Conservation (phyloP, 441 rosid species). For the Brassica balearica region DNA sequence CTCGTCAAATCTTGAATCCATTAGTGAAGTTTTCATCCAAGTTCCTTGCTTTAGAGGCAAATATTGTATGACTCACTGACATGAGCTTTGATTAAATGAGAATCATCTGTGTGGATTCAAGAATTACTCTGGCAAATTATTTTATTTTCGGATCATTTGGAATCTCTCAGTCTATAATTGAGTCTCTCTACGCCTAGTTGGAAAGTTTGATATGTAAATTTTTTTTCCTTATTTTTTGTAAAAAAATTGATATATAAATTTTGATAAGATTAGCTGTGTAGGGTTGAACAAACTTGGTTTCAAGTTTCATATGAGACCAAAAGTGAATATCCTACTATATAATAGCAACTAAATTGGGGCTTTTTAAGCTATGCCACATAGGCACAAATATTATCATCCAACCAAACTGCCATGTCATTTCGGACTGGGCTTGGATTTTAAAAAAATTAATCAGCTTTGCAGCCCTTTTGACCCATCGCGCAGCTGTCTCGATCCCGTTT, state of each 20-base stretch:
- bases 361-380: no score
- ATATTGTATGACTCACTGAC: not conserved
- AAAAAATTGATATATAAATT: not conserved
- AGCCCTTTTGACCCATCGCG: no score
- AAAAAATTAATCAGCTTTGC: no score
- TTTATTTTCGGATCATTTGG: not conserved
- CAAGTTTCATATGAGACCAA: not conserved
- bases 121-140: not conserved
- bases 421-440: no score
- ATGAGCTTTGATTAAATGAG: not conserved
- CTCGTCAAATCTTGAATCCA: not conserved
- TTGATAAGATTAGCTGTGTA: not conserved
- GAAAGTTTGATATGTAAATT: not conserved
- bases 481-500: no score
- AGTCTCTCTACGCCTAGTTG: no score
- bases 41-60: not conserved
- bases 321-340: no score
- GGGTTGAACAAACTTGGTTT: conserved; percentile 5
- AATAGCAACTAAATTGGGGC: no score
- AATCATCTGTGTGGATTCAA: conserved; percentile 2
- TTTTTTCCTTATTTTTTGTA: no score
- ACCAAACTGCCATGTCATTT: no score
- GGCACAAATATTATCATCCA: no score
- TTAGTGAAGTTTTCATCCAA: not conserved
- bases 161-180: no score